Evolutionary conservation across 2,329 filamentous ascomycete genomes (phyloP).

Genomic region (Monosporascus sp.): DNA sequence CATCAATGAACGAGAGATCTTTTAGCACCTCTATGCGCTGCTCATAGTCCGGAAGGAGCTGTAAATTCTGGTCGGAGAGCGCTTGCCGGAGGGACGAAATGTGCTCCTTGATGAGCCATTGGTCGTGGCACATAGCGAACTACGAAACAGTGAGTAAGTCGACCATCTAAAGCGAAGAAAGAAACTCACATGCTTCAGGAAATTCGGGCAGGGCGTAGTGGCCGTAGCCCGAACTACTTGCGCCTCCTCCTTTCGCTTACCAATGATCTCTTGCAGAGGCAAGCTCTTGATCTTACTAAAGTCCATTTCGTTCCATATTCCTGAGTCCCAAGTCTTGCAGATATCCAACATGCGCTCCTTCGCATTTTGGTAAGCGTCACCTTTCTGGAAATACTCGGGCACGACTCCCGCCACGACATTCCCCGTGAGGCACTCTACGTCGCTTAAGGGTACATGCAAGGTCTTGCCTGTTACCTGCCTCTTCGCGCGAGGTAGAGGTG

Average conservation of each 20-base stretch:
- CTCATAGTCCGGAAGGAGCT: constrained; percentile 92
- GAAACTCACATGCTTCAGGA: constrained; percentile 79
- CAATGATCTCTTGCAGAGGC: constrained; percentile 71
- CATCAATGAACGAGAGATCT: constrained; percentile 88
- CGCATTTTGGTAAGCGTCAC: constrained; percentile 47
- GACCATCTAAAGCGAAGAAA: constrained; percentile 1
- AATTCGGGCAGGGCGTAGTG: constrained; percentile 67
- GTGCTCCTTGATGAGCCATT: constrained; percentile 94
- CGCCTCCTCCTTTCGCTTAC: constrained; percentile 63
- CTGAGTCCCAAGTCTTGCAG: constrained; percentile 68
- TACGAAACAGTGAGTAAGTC: constrained; percentile 43
- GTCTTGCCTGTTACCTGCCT: constrained; percentile 65
- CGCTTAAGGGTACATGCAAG: constrained; percentile 64
- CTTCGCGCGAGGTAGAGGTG: constrained; percentile 60
- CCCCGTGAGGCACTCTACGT: constrained; percentile 80
- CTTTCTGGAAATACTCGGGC: constrained; percentile 53
- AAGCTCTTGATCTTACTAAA: constrained; percentile 79
- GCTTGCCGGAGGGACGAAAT: constrained; percentile 81
- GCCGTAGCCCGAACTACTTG: constrained; percentile 58
- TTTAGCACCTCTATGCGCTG: constrained; percentile 89
- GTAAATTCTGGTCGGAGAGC: constrained; percentile 94
- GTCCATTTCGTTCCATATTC: constrained; percentile 79
- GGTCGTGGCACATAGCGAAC: constrained; percentile 94
- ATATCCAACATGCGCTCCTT: constrained; percentile 65
- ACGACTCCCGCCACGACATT: constrained; percentile 56